Base-by-base conservation (phyloP, 2,329 filamentous ascomycete genomes). In the Cercospora sojina region DNA sequence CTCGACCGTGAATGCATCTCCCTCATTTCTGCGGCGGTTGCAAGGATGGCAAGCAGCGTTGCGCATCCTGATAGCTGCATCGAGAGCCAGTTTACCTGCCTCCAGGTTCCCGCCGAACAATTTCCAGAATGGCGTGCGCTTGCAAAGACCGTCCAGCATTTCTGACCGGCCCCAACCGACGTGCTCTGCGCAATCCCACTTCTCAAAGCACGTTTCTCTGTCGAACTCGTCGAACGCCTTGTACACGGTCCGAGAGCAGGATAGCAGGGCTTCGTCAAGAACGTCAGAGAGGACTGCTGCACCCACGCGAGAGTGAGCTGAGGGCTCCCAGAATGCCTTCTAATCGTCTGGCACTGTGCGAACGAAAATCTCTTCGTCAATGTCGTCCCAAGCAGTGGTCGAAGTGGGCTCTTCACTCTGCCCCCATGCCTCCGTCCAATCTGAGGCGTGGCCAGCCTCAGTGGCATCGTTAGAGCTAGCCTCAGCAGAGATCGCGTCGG, bases 401-500 rank as follows among this genome's bases (percentile, higher is more conserved):
- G 53, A 32, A 31, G 53, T 29, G 25, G 13, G 6, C 53, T n/a
- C 3, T 5, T 56, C 53, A 3, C 53, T 56, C 53, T 56, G 13
- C 53, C 29, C n/a, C 53, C 8, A 31, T 23, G 53, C 32, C 53
- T 56, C 47, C 47, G 47, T 27, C 18, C 10, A 51, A 51, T 51
- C 53, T 56, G n/a, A 31, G 53, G 16, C 53, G 53, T 56, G 7
- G 2, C 1, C 53, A 31, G 53, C 27, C 53, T 56, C 53, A 5
- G 27, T 56, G 53, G 27, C 53, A 20, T 56, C 53, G 27, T 56
- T 27, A 32, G 61, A 57, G 61, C 31, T 55, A 23, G 32, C 29
- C 35, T 64, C 61, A 35, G 49, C 31, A 13, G 49, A 64, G 49
- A 64, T 18, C 16, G 18, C 38, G 13, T 38, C 61, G 51, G 61